These are phyloP conservation scores for Parascedosporium putredinis DNA, from an alignment of 2,329 filamentous ascomycete species.

Conservation along the genomic window DNA sequence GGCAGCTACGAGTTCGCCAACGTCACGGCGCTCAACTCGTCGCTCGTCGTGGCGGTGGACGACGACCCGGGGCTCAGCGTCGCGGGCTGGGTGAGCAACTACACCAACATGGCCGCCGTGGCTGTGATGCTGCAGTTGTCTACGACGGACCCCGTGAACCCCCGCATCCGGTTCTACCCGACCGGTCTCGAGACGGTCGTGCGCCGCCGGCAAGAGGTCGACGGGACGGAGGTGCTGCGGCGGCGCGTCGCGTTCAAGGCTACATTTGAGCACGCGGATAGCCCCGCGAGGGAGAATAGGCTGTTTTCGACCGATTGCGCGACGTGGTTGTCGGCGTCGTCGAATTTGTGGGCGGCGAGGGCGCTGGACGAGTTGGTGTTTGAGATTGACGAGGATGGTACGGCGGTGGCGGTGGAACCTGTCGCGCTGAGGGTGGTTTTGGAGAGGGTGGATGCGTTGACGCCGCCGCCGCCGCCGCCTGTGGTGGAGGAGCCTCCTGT, in stretches of 20 bases:
- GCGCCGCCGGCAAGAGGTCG: background rate
- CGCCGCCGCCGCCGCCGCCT: background rate
- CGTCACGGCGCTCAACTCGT: slow-evolving; percentile 1
- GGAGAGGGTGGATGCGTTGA: background rate
- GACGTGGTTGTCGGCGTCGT: slow-evolving; percentile 6
- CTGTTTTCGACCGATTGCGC: slow-evolving; percentile 9
- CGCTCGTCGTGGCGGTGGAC: slow-evolving; percentile 3
- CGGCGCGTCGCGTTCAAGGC: slow-evolving; percentile 6
- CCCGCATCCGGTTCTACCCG: slow-evolving; percentile 5
- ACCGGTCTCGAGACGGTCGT: slow-evolving; percentile 6
- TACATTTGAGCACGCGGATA: slow-evolving; percentile 4
- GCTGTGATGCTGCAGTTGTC: background rate
- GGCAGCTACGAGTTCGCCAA: background rate
- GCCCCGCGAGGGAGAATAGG: background rate
- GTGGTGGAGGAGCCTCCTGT: background rate
- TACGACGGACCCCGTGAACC: background rate
- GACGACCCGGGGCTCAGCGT: slow-evolving; percentile 5
- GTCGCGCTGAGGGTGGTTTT: slow-evolving; percentile 6
- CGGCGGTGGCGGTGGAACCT: slow-evolving; percentile 7
- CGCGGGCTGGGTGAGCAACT: slow-evolving; percentile 6
- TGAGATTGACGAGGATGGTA: background rate
- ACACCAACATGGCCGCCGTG: slow-evolving; percentile 7
- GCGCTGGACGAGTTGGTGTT: slow-evolving; percentile 8
- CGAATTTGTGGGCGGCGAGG: slow-evolving; percentile 2
- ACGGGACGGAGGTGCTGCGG: no score